phyloP scores from a whole-genome alignment of 2,329 filamentous ascomycete species.

The Aspergillus versicolor region DNA sequence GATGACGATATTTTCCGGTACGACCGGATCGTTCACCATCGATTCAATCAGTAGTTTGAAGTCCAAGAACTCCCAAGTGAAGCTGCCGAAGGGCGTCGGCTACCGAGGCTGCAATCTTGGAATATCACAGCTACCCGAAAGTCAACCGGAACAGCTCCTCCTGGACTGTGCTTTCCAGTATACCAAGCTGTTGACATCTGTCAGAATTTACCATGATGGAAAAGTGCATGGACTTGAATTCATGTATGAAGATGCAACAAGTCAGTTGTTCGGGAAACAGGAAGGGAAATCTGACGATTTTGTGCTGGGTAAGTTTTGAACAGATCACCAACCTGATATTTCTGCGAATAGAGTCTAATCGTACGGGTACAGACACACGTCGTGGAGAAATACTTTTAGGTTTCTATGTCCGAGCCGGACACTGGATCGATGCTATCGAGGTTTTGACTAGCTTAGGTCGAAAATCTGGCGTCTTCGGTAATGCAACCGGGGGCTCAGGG shows the following conservation, averaged over 20 bases:
- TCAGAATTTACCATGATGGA: slow-evolving; percentile 74
- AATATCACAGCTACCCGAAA: slow-evolving; percentile 68
- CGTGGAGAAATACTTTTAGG: slow-evolving; percentile 84
- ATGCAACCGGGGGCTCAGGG: slow-evolving; percentile 75
- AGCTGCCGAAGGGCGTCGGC: slow-evolving; percentile 70
- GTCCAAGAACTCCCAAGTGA: slow-evolving; percentile 70
- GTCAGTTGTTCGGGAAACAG: slow-evolving; percentile 80
- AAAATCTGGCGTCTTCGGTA: slow-evolving; percentile 82
- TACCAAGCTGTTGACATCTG: slow-evolving; percentile 70
- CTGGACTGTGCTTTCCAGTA: slow-evolving; percentile 67
- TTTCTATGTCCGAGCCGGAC: slow-evolving; percentile 76
- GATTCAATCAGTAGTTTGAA: slow-evolving; percentile 71
- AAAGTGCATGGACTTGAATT: slow-evolving; percentile 88
- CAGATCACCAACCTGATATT: neutral
- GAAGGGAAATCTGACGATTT: slow-evolving; percentile 73
- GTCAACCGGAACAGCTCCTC: slow-evolving; percentile 68
- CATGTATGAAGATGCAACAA: slow-evolving; percentile 81
- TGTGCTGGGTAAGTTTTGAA: slow-evolving; percentile 63
- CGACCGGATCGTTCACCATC: slow-evolving; percentile 70
- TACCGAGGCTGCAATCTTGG: slow-evolving; percentile 77
- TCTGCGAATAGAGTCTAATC: slow-evolving; percentile 18
- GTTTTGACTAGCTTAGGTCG: slow-evolving; percentile 87
- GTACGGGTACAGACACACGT: slow-evolving; percentile 62
- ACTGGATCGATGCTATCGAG: slow-evolving; percentile 83
- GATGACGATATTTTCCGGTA: slow-evolving; percentile 73